Evolutionary conservation across 805 yeast genomes (phyloP), one percentile per base, ranked within the genome.

Genomic region (Debaryomyces tyrocola): DNA sequence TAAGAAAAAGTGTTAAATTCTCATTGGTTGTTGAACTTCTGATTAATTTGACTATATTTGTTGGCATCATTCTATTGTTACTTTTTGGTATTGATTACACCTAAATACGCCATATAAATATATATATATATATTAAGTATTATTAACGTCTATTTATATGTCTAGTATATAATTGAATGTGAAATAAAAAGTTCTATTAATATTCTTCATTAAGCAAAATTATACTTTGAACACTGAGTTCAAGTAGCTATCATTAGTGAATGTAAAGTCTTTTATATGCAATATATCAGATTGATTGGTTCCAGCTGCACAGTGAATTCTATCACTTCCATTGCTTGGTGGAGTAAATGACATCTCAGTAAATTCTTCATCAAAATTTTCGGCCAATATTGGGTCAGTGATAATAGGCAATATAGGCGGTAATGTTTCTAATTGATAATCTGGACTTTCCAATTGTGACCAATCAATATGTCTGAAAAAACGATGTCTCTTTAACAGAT

Each of bases 341-440:
- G 74, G 74, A 3, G 70, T 66, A 48, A 69, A 60, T 2, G 63
- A 51, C 75, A 73, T 69, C 10, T 57, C 63, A 4, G 77, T 73
- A 49, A 73, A 73, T 52, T 73, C 74, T 35, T 57, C 58, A 45
- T 73, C 73, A 45, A 73, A 73, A 53, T 73, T 73, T 46, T 73
- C 78, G 3, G 78, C 78, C 51, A 73, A 60, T 1, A 68, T 60
- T 0, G 77, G 75, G 45, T 73, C 74, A 7, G 76, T 70, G 18
- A 73, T 72, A 7, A 71, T 60, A 4, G 78, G 78, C 36, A 70
- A 51, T 33, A 73, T 71, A 1, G 78, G 78, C 4, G 78, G 78
- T 20, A 66, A 44, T 9, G 48, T 37, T 14, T 51, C 55, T 15
- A 40, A 39, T 10, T 47, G 21, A n/a, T 47, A 41, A 9, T 46